Evolutionary conservation across 108 stramenopile species (phyloP), one percentile per base, ranked within the genome.

Genomic region (Cyclotella distinguenda): DNA sequence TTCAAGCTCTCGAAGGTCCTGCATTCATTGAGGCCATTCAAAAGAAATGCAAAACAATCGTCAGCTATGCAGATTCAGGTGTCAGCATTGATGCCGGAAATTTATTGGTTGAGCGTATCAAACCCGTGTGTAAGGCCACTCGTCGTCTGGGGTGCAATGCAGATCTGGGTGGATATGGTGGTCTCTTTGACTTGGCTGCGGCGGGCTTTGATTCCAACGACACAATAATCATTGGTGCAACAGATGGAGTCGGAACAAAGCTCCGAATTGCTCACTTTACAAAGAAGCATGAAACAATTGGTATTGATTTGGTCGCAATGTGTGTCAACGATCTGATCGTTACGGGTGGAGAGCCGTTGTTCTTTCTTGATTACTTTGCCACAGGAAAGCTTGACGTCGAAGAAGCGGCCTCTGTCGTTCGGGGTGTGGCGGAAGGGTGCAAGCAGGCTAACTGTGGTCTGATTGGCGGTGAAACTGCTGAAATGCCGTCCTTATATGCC

Each of bases 401-500:
- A 23, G 87, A 95, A 74, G 96, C 97, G 46, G 95, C 97, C 9
- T 82, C 71, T 27, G 94, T 99, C 43, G 96, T 99, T n/a, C 67
- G 69, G 51, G 96, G 96, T 22, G 96, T 99, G 69, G 97, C 98
- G 3, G 93, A 94, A 56, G 98, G 97, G 34, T 99, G 98, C 81
- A 78, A 65, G 15, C 90, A 99, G 80, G 81, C 96, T 28, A 87
- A 89, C 38, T 97, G 97, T 75, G 98, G 95, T 10, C 84, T 99
- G 11, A 91, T 96, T 72, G 98, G 98, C 15, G 98, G 98, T 8
- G 98, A 99, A 75, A 97, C 98, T 22, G 98, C 98, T n/a, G 98
- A 99, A 63, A 99, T 99, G 97, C 96, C 98, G n/a, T 93, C 93
- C 50, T 95, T 99, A 95, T 99, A 99, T 68, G 85, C 85, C n/a